Base-by-base conservation (phyloP, 2,329 filamentous ascomycete species). In the Trichophyton equinum region DNA sequence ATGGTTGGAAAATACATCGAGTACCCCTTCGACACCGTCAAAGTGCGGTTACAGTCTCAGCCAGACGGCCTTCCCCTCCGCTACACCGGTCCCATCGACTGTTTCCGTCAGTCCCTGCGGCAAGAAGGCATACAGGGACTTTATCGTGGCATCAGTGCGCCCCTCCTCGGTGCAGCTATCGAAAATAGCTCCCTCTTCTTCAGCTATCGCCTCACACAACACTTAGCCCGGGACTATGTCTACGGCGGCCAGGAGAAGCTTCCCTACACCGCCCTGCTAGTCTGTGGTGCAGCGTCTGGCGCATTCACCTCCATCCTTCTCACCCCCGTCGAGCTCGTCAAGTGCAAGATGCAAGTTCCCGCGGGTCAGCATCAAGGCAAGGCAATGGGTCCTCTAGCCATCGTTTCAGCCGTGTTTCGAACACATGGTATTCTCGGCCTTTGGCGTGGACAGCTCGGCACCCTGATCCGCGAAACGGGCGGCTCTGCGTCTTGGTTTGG, bases 11-110 rank as follows among this genome's bases (percentile, higher is more conserved):
- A 97, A 78, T 89, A 92, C 73, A 92, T 99, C 71, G 94, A 99
- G 74, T 99, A 96, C 73, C 94, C 94, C 25, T 99, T 99, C 76
- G 94, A 99, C 76, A 99, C 94, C 0, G 86, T 99, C 73, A 99
- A 99, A 77, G 94, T 99, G 63, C 88, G 94, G 46, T 83, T 99
- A 9, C 94, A 99, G 73, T 94, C 92, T n/a, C 92, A 97, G 73
- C 89, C 91, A 38, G 87, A 92, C 73, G 84, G 87, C 68, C 79
- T 90, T 1, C 91, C 90, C 15, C 82, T 91, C 20, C 85, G 83
- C 63, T 97, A 96, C 74, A 84, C 78, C 4, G 94, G 94, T 0
- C 92, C 94, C 0, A 69, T 96, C 65, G 94, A 99, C 76, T 97
- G 94, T 76, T 96, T 99, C 76, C 83, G 85, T 68, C 88, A 97